These are phyloP conservation scores for Boletellus ananas DNA, from an alignment of 768 basidiomycete species.

Conservation along the genomic window DNA sequence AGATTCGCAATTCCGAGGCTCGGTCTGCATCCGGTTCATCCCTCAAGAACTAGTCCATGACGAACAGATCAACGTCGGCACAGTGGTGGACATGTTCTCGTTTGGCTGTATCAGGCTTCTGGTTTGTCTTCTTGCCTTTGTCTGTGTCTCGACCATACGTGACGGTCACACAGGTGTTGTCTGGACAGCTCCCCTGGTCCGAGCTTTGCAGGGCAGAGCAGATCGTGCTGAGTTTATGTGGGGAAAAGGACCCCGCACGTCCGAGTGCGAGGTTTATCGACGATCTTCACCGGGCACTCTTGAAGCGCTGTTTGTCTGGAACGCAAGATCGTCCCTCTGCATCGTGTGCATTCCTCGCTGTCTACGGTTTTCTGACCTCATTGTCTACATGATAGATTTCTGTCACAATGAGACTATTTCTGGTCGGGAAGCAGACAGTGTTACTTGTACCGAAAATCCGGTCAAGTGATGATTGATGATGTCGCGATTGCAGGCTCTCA, in stretches of 20 bases:
- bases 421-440: no score
- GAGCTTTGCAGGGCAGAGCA: constrained; percentile 6
- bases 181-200: constrained; percentile 12
- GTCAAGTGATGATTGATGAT: not conserved
- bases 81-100: constrained; percentile 9
- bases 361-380: constrained; percentile 8
- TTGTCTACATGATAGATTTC: not conserved
- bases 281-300: constrained; percentile 8
- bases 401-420: no score
- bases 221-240: constrained; percentile 1
- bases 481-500: not conserved
- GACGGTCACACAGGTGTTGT: constrained; percentile 6
- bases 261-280: constrained; percentile 2
- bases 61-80: not conserved
- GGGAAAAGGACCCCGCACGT: constrained; percentile 4
- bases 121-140: no score
- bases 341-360: constrained; percentile 8
- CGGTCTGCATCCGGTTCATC: constrained; percentile 12
- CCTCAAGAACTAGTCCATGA: constrained; percentile 11
- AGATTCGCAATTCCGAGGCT: constrained; percentile 10
- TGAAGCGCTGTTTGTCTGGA: constrained; percentile 9
- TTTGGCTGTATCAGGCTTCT: constrained; percentile 12
- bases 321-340: constrained; percentile 12
- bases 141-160: no score
- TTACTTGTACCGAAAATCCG: no score